Evolutionary conservation across 1,284 basidiomycete genomes (phyloP).

Genomic region (Leccinum ponderosum): DNA sequence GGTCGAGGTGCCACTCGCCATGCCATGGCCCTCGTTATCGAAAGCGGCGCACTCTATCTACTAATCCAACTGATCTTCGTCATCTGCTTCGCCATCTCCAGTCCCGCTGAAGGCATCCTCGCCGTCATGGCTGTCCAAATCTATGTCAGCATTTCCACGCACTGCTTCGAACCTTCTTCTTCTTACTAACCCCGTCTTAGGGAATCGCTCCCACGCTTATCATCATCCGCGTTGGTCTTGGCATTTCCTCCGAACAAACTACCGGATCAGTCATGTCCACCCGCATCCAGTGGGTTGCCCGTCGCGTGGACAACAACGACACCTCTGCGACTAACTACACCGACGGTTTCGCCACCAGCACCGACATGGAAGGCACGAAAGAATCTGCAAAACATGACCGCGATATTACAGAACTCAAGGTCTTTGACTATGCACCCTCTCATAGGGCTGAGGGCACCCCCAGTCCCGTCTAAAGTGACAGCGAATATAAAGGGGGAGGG

Average conservation of each 20-base stretch:
- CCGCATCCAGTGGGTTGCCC: slow-evolving; percentile 23
- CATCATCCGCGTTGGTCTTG: slow-evolving; percentile 33
- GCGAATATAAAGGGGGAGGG: not conserved
- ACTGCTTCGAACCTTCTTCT: not conserved
- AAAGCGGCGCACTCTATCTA: slow-evolving; percentile 44
- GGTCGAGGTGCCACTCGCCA: slow-evolving; percentile 15
- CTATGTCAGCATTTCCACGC: slow-evolving; percentile 32
- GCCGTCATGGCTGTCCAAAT: slow-evolving; percentile 41
- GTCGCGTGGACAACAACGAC: slow-evolving; percentile 6
- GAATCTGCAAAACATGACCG: slow-evolving; percentile 6
- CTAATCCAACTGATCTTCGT: slow-evolving; percentile 41
- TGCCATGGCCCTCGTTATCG: slow-evolving; percentile 39
- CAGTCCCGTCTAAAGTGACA: slow-evolving; percentile 1
- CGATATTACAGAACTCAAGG: slow-evolving; percentile 7
- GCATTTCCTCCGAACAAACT: slow-evolving; percentile 30
- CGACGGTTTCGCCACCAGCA: slow-evolving; percentile 12
- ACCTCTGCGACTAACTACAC: slow-evolving; percentile 22
- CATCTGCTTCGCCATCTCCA: slow-evolving; percentile 36
- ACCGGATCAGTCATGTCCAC: slow-evolving; percentile 21
- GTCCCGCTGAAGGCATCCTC: slow-evolving; percentile 37
- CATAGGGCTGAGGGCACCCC: not conserved
- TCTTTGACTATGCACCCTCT: slow-evolving; percentile 1
- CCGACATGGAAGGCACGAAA: slow-evolving; percentile 23
- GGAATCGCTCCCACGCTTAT: slow-evolving; percentile 27
- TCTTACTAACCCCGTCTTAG: not conserved